A percentile compares a stretch with the other conserved stretches of the same genome.
Conservation (phyloP, 345 rosid species). For the Nephelium lappaceum region DNA sequence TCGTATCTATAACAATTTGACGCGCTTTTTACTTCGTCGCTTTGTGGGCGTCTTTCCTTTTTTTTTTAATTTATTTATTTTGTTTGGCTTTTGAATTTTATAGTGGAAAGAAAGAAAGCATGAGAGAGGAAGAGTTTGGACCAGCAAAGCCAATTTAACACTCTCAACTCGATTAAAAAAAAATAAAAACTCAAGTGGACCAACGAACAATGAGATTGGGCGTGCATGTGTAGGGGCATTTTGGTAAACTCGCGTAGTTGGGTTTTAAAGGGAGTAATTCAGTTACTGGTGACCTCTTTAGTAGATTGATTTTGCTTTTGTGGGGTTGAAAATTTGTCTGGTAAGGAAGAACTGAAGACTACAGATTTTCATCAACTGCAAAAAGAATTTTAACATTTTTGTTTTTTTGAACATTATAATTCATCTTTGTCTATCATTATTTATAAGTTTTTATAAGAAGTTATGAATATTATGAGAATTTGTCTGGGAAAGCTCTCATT, state of each 20-base stretch:
- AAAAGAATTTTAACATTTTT: neutral
- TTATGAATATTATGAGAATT: neutral
- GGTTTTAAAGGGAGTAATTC: neutral
- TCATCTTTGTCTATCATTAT: neutral
- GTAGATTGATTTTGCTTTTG: neutral
- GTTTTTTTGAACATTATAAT: neutral
- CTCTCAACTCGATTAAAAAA: too few relatives aligned
- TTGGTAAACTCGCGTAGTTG: neutral
- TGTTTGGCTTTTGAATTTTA: neutral
- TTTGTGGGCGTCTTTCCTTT: neutral
- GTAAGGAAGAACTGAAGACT: neutral
- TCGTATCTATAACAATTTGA: neutral
- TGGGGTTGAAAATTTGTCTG: neutral
- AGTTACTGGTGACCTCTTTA: neutral
- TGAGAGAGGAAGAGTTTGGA: neutral
- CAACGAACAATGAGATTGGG: neutral
- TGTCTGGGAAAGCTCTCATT: neutral
- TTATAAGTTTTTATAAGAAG: neutral
- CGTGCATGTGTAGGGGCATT: neutral
- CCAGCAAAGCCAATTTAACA: neutral
- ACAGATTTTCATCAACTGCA: neutral
- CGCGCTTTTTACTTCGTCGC: constrained; percentile 22
- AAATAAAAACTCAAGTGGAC: neutral
- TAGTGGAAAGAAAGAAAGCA: neutral
- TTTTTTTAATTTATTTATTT: too few relatives aligned